phyloP scores from a whole-genome alignment of 768 basidiomycete genomes.

The Lactarius hengduanensis region DNA sequence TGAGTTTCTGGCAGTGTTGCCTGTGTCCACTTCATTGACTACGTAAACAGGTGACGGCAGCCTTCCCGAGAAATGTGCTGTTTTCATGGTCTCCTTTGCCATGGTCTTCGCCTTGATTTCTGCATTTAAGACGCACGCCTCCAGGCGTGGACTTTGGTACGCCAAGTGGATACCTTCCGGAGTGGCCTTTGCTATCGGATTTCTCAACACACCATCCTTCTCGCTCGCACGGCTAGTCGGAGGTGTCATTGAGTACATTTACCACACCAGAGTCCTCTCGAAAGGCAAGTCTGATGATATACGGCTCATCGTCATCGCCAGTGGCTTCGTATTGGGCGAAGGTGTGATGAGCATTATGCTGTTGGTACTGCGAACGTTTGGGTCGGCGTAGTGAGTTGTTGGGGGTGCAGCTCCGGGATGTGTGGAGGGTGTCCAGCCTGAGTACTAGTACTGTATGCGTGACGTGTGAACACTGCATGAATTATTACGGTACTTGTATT shows the following conservation, averaged over 20 bases:
- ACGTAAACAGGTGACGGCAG: constrained; percentile 67
- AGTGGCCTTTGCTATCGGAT: constrained; percentile 93
- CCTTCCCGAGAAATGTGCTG: constrained; percentile 69
- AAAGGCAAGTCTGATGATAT: constrained; percentile 58
- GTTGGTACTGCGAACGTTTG: constrained; percentile 68
- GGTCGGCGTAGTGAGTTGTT: constrained; percentile 79
- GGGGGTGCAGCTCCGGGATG: constrained; percentile 77
- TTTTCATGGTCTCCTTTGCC: constrained; percentile 81
- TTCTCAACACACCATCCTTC: constrained; percentile 94
- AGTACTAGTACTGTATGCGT: not conserved
- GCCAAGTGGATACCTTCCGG: constrained; percentile 89
- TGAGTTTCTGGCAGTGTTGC: constrained; percentile 39
- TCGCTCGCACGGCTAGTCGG: constrained; percentile 89
- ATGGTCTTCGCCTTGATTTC: constrained; percentile 67
- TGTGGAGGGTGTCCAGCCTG: constrained; percentile 57
- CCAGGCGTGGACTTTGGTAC: constrained; percentile 47
- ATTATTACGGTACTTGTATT: too few species aligned
- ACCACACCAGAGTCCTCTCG: constrained; percentile 48
- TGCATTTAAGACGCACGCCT: constrained; percentile 59
- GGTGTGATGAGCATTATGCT: constrained; percentile 85
- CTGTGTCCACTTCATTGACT: constrained; percentile 22
- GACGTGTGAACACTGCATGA: not conserved
- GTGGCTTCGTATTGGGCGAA: constrained; percentile 95
- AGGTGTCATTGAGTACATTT: constrained; percentile 75
- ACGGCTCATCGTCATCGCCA: constrained; percentile 80